Evolutionary conservation across 352 stramenopile species (phyloP).

Genomic region (Thraustochytrium sp.): DNA sequence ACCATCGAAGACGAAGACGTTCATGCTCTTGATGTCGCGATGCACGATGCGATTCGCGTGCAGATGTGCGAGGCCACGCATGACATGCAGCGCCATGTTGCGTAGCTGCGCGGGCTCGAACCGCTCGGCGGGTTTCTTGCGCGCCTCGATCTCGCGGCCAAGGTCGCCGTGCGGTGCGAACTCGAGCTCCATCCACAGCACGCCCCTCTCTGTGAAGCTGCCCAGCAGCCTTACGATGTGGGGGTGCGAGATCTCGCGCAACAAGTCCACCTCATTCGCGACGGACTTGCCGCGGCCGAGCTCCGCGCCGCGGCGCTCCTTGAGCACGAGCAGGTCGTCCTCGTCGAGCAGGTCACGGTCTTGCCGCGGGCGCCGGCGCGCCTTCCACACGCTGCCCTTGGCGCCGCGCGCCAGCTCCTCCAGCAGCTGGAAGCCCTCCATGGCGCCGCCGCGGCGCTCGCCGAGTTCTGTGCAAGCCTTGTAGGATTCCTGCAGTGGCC

Average conservation of each 20-base stretch:
- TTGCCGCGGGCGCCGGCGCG: too few relatives aligned
- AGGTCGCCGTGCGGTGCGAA: conserved; percentile 70
- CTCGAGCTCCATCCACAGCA: conserved; percentile 76
- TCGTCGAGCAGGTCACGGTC: neutral
- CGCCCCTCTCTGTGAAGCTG: conserved; percentile 57
- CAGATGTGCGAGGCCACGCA: conserved; percentile 51
- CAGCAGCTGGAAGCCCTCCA: neutral
- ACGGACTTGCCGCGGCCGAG: conserved; percentile 30
- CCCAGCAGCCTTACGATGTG: conserved; percentile 73
- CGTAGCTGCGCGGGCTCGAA: conserved; percentile 64
- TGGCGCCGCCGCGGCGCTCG: neutral
- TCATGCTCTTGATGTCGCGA: conserved; percentile 74
- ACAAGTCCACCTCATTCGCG: conserved; percentile 59
- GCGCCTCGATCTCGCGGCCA: conserved; percentile 56
- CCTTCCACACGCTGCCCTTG: conserved; percentile 1
- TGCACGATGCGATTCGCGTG: conserved; percentile 71
- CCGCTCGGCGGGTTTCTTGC: conserved; percentile 53
- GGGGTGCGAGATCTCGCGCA: conserved; percentile 66
- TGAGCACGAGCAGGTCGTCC: conserved; percentile 40
- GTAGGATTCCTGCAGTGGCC: too few relatives aligned
- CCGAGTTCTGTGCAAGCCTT: too few relatives aligned
- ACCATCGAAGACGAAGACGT: conserved; percentile 65
- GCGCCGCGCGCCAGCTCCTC: neutral
- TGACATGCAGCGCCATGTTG: conserved; percentile 68
- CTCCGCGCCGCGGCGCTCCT: conserved; percentile 44